A percentile compares a stretch with the other conserved stretches of the same genome.
phyloP scores from a whole-genome alignment of 2,329 filamentous ascomycete genomes.

The Didymellaceae sp. region DNA sequence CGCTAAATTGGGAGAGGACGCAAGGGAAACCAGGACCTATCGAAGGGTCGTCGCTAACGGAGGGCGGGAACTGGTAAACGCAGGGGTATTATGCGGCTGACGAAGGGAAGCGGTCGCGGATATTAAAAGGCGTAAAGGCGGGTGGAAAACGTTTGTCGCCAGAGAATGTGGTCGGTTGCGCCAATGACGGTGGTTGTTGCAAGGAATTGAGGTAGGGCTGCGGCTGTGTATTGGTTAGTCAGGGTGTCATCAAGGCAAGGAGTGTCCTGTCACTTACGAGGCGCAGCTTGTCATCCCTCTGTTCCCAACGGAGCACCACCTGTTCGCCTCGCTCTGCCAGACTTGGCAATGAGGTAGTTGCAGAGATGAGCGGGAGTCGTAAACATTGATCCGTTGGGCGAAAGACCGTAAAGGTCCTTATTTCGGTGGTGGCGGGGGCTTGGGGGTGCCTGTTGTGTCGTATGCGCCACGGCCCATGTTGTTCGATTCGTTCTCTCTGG shows the following conservation, averaged over 20 bases:
- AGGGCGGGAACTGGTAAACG: constrained; percentile 30
- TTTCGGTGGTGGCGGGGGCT: constrained; percentile 53
- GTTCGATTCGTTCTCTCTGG: constrained; percentile 50
- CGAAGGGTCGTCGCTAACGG: constrained; percentile 27
- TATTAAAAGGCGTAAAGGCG: constrained; percentile 47
- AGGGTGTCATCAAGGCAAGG: constrained; percentile 36
- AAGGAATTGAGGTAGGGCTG: constrained; percentile 33
- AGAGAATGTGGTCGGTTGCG: constrained; percentile 15
- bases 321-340: constrained; percentile 15
- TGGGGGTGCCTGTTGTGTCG: constrained; percentile 58
- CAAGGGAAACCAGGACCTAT: constrained; percentile 24
- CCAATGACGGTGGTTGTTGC: constrained; percentile 22
- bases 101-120: constrained; percentile 40
- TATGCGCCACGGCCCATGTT: constrained; percentile 59
- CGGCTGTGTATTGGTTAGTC: constrained; percentile 38
- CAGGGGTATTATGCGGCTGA: constrained; percentile 50
- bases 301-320: constrained; percentile 37
- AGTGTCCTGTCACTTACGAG: constrained; percentile 42
- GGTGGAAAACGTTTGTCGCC: constrained; percentile 16
- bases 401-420: constrained; percentile 25
- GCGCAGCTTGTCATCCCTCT: constrained; percentile 40
- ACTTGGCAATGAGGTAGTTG: constrained; percentile 5
- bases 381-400: constrained; percentile 9
- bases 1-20: constrained; percentile 39
- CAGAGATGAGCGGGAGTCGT: constrained; percentile 4